phyloP scores from a whole-genome alignment of 2,329 filamentous ascomycete species.

The Pestalotiopsis sp. region DNA sequence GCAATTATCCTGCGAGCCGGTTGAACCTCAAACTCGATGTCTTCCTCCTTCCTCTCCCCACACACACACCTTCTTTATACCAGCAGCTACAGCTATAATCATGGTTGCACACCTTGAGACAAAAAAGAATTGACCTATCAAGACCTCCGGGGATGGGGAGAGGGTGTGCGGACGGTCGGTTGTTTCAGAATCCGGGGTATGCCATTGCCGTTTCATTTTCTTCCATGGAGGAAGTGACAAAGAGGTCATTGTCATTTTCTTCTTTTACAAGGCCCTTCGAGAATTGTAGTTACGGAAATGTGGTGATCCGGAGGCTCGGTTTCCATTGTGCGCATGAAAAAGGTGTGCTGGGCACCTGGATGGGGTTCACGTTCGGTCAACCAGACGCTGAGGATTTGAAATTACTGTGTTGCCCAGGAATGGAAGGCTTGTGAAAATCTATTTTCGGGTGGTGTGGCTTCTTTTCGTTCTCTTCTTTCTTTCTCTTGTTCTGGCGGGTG shows the following conservation, averaged over 20 bases:
- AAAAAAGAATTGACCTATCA: neutral
- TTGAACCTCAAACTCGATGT: too few species aligned
- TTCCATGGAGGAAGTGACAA: neutral
- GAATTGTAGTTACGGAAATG: neutral
- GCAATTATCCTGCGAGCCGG: too few species aligned
- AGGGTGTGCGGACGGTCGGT: neutral
- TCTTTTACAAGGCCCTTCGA: too few species aligned
- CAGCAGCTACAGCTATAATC: neutral
- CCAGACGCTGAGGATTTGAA: neutral
- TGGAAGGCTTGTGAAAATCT: too few species aligned
- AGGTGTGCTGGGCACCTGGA: neutral
- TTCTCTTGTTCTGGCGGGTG: too few species aligned
- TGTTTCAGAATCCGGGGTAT: slow-evolving; percentile 10
- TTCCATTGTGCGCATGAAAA: neutral
- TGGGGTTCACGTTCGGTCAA: too few species aligned
- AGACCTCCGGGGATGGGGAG: neutral
- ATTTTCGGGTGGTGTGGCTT: too few species aligned
- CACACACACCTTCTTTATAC: too few species aligned
- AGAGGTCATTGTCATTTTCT: too few species aligned
- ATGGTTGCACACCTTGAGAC: neutral
- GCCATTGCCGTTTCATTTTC: neutral
- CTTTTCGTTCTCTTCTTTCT: too few species aligned
- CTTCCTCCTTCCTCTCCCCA: too few species aligned
- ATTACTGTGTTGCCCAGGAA: neutral
- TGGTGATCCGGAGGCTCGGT: neutral